Conservation (phyloP, 495 filamentous ascomycete species). For the Sphaerosporella brunnea region DNA sequence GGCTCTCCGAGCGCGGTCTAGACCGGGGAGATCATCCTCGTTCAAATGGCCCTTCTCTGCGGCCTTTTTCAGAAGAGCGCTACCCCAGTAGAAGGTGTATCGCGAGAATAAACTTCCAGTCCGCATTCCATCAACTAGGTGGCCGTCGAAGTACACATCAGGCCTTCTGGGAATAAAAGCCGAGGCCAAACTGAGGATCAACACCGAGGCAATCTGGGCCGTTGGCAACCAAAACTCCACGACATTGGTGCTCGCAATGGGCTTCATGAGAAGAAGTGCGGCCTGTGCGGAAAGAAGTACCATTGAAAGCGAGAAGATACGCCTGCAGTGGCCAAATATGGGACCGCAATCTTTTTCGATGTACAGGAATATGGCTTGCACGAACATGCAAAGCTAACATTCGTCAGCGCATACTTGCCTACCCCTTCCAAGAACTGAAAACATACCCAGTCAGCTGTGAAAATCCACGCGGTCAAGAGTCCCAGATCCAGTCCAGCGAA, state of each 20-base stretch:
- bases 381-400: neutral
- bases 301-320: slow-evolving; percentile 24
- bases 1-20: slow-evolving; percentile 35
- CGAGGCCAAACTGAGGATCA: slow-evolving; percentile 13
- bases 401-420: neutral
- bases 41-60: slow-evolving; percentile 39
- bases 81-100: slow-evolving; percentile 49
- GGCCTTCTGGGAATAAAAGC: slow-evolving; percentile 47
- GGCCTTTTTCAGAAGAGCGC: slow-evolving; percentile 35
- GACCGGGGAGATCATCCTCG: slow-evolving; percentile 40
- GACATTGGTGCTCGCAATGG: neutral
- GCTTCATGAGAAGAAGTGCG: neutral
- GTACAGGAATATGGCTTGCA: neutral
- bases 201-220: neutral
- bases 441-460: slow-evolving; percentile 33
- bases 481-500: neutral
- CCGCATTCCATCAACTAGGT: slow-evolving; percentile 44
- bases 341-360: neutral
- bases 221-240: slow-evolving; percentile 10
- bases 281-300: neutral
- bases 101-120: slow-evolving; percentile 42
- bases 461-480: slow-evolving; percentile 29
- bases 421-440: neutral
- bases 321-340: slow-evolving; percentile 1
- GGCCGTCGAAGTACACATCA: slow-evolving; percentile 40